These are phyloP conservation scores for Oryza nivara DNA, from an alignment of 176 grass and related monocot species.

Conservation along the genomic window DNA sequence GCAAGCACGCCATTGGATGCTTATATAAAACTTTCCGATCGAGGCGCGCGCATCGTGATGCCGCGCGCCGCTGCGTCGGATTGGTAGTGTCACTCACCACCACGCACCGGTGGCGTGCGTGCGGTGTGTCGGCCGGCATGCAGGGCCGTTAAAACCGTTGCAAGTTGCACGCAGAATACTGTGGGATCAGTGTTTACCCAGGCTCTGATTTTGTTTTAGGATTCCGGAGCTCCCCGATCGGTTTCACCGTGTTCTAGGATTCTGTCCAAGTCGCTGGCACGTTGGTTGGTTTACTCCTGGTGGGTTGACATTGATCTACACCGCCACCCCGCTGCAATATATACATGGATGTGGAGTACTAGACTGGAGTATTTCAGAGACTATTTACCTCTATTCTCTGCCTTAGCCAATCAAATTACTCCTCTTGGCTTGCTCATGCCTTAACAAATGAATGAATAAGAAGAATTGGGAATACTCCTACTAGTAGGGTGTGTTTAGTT, in stretches of 20 bases:
- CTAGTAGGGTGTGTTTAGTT: too few relatives aligned
- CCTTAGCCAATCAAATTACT: too few relatives aligned
- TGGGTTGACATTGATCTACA: neutral
- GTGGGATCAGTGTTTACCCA: neutral
- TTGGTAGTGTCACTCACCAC: conserved; percentile 6
- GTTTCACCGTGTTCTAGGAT: neutral
- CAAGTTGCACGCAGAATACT: conserved; percentile 21
- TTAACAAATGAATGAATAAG: too few relatives aligned
- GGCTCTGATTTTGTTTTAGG: neutral
- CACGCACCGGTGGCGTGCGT: neutral
- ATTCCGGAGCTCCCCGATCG: neutral
- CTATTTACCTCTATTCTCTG: too few relatives aligned
- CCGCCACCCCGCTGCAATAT: neutral
- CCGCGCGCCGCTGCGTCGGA: conserved; percentile 19
- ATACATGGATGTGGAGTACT: too few relatives aligned
- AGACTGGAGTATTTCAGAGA: too few relatives aligned
- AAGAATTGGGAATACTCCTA: too few relatives aligned
- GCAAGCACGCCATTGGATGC: conserved; percentile 31
- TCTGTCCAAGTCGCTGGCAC: neutral
- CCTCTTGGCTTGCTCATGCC: too few relatives aligned
- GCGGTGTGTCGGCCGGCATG: neutral
- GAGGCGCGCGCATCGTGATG: neutral
- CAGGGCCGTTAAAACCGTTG: conserved; percentile 52
- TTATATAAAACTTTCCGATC: too few relatives aligned
- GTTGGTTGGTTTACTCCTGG: neutral